phyloP scores from a whole-genome alignment of 2,329 filamentous ascomycete genomes.

The Fusarium siculi region DNA sequence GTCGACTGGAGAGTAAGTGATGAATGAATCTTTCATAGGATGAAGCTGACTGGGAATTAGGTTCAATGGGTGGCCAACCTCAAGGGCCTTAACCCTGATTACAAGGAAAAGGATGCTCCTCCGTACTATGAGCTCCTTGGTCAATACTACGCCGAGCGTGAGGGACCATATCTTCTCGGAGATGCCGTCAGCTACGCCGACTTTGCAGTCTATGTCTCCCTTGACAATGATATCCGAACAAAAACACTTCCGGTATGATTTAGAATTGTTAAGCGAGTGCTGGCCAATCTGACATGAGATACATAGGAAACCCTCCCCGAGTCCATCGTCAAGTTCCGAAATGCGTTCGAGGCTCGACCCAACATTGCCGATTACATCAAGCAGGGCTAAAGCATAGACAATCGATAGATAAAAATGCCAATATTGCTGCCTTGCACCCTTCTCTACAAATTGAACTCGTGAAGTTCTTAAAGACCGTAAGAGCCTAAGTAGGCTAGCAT shows the following conservation, averaged over 20 bases:
- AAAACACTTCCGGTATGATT: constrained; percentile 50
- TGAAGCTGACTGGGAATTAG: not conserved
- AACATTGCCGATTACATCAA: constrained; percentile 4
- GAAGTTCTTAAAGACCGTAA: not conserved
- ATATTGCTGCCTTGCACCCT: rapidly evolving
- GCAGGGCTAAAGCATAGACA: not conserved
- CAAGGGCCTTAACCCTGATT: constrained; percentile 40
- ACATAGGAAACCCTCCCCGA: not conserved
- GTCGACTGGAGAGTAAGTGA: constrained; percentile 52
- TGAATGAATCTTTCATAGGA: rapidly evolving
- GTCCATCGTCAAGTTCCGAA: constrained; percentile 1
- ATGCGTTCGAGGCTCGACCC: not conserved
- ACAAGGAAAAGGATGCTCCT: constrained; percentile 44
- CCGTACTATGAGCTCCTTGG: constrained; percentile 47
- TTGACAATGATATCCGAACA: constrained; percentile 51
- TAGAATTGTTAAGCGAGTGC: rapidly evolving
- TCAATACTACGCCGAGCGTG: constrained; percentile 44
- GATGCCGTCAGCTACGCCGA: constrained; percentile 51
- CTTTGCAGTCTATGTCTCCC: constrained; percentile 52
- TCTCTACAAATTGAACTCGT: rapidly evolving
- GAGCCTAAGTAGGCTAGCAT: not conserved
- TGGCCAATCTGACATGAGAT: rapidly evolving
- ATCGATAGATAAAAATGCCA: rapidly evolving
- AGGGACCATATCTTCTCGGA: constrained; percentile 52
- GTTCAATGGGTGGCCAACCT: constrained; percentile 45